Evolutionary conservation across 208 protist species (phyloP), one percentile per base, ranked within the genome.

Genomic region (Trypanosoma scelopori): DNA sequence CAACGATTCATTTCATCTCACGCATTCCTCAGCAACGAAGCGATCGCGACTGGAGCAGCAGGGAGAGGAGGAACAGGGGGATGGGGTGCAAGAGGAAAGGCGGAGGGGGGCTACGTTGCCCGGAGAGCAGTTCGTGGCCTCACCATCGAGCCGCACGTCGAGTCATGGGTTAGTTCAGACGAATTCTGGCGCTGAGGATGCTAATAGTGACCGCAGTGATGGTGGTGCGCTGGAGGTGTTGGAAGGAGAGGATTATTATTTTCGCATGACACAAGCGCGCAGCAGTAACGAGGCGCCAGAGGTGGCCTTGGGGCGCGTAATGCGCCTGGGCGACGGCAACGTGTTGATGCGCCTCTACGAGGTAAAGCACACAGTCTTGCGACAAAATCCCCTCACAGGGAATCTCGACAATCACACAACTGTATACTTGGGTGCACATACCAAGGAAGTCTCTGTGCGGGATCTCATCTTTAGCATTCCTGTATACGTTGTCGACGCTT

Each of bases 221-320:
- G 39, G 9, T 45, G 61, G 25, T n/a, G 13, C 0, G 7, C 27
- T 63, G 1, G 41, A 39, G 15, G 76, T 86, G 15, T 39, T 61
- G 18, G 53, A 73, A 15, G 81, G 81, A 20, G 84, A 91, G 50
- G 84, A 91, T 62, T 91, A 87, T 65, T 91, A 91, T 66, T 82
- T 87, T 49, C 65, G 56, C 18, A 16, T 69, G 2, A 18, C 80
- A 18, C 41, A 9, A 13, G 18, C 23, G 16, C 49, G 27, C 5
- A 37, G 7, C 16, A 48, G 23, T 18, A 63, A 55, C 37, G 58
- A 84, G 13, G 59, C 67, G 4, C 42, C 39, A 18, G 45, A 42
- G 13, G 64, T 82, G 5, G 55, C 37, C 13, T 60, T 91, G 7
- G 85, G 85, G 12, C 82, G 79, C 62, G 85, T 91, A 0, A 61